phyloP scores from a whole-genome alignment of 2,329 filamentous ascomycete genomes.

The Metarhizium humberi region DNA sequence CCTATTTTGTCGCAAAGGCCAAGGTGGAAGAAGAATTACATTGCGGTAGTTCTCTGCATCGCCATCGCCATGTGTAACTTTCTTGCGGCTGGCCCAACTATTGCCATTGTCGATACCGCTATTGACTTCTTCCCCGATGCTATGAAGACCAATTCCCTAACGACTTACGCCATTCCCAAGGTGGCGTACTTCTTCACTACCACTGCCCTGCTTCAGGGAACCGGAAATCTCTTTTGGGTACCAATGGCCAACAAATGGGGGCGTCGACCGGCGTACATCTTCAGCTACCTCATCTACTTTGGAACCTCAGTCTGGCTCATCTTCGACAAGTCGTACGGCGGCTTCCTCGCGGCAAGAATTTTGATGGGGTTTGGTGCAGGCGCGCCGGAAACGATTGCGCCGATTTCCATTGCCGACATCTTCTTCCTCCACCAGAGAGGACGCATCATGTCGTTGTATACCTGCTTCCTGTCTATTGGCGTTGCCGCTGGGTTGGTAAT shows the following conservation, averaged over 20 bases:
- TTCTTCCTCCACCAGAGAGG: slow-evolving; percentile 50
- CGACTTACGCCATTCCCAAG: slow-evolving; percentile 27
- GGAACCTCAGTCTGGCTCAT: slow-evolving; percentile 31
- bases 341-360: slow-evolving; percentile 36
- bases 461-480: slow-evolving; percentile 29
- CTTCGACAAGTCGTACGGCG: slow-evolving; percentile 29
- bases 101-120: slow-evolving; percentile 39
- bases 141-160: slow-evolving; percentile 16
- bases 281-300: slow-evolving; percentile 34
- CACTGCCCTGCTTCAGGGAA: slow-evolving; percentile 38
- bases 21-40: slow-evolving; percentile 38
- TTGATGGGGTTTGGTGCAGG: slow-evolving; percentile 44
- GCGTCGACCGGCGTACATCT: slow-evolving; percentile 31
- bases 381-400: slow-evolving; percentile 41
- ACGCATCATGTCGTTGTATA: slow-evolving; percentile 38
- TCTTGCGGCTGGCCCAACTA: slow-evolving; percentile 43
- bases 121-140: slow-evolving; percentile 34
- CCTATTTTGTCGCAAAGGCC: slow-evolving; percentile 19
- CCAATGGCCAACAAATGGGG: slow-evolving; percentile 36
- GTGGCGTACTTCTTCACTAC: slow-evolving; percentile 44
- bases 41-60: slow-evolving; percentile 37
- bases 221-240: slow-evolving; percentile 37
- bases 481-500: slow-evolving; percentile 33
- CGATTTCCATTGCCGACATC: slow-evolving; percentile 43
- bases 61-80: slow-evolving; percentile 50